phyloP scores from a whole-genome alignment of 2,329 filamentous ascomycete genomes.

The Verticillium alfalfae region DNA sequence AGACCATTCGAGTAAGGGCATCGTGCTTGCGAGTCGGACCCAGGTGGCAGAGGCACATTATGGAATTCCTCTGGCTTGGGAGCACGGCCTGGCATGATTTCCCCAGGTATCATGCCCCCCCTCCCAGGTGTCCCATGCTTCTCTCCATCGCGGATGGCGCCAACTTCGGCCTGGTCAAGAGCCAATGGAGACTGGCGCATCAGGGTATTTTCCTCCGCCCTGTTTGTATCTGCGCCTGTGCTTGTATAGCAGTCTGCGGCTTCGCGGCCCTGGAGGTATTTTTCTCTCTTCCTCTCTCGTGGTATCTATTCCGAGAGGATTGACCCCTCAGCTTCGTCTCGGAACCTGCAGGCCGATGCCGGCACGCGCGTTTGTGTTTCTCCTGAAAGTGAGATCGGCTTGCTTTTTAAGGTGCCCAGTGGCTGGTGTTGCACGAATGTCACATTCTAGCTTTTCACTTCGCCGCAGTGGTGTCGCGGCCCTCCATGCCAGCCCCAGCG shows the following conservation, averaged over 20 bases:
- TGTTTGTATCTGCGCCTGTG: not conserved
- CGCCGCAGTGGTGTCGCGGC: too few relatives aligned
- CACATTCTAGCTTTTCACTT: too few relatives aligned
- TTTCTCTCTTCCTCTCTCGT: not conserved
- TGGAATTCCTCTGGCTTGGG: not conserved
- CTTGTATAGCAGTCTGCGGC: not conserved
- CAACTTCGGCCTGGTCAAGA: not conserved
- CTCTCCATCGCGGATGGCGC: not conserved
- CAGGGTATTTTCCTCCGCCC: not conserved
- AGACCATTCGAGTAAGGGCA: not conserved
- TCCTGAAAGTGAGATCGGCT: not conserved
- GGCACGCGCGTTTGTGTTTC: not conserved
- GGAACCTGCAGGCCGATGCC: not conserved
- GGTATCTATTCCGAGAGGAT: not conserved
- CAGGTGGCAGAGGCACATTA: not conserved
- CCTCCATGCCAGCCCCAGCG: too few relatives aligned
- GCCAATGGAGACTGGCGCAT: not conserved
- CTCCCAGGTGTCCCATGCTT: not conserved
- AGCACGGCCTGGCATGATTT: not conserved
- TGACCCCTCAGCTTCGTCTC: not conserved
- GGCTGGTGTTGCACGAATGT: too few relatives aligned
- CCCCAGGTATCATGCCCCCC: not conserved
- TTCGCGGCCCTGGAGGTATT: not conserved
- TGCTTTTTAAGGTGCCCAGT: not conserved
- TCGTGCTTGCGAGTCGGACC: not conserved